Evolutionary conservation across 768 basidiomycete genomes (phyloP).

Genomic region (Lentinula aciculospora): DNA sequence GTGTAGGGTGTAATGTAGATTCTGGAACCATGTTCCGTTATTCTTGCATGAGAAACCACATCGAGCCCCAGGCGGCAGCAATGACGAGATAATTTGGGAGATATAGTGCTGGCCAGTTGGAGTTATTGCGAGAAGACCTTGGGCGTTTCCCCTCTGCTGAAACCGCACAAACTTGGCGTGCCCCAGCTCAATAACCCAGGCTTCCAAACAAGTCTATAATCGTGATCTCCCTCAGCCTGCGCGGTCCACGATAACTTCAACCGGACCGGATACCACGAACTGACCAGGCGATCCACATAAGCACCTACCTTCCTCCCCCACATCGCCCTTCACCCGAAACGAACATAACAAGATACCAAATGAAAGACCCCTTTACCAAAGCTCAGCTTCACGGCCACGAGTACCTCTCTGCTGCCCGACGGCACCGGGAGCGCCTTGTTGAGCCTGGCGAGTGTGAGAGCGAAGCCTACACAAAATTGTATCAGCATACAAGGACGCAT

Average conservation of each 20-base stretch:
- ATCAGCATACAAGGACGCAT: slow-evolving; percentile 5
- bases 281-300: slow-evolving; percentile 27
- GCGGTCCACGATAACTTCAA: slow-evolving; percentile 23
- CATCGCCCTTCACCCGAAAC: slow-evolving; percentile 37
- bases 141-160: neutral
- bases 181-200: slow-evolving; percentile 23
- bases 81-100: neutral
- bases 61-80: neutral
- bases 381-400: slow-evolving; percentile 44
- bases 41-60: slow-evolving; percentile 8
- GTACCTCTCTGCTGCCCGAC: slow-evolving; percentile 39
- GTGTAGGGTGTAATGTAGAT: slow-evolving; percentile 20
- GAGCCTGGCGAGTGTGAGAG: slow-evolving; percentile 81
- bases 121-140: slow-evolving; percentile 8
- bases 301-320: slow-evolving; percentile 44
- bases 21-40: slow-evolving; percentile 2
- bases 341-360: slow-evolving; percentile 22
- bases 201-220: slow-evolving; percentile 6
- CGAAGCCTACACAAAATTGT: slow-evolving; percentile 54
- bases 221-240: slow-evolving; percentile 1
- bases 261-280: slow-evolving; percentile 30
- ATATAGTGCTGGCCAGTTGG: slow-evolving; percentile 10
- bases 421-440: slow-evolving; percentile 51
- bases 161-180: slow-evolving; percentile 33
- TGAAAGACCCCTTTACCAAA: slow-evolving; percentile 42